Base-by-base conservation (phyloP, 2,329 filamentous ascomycete genomes). In the Cercospora sp. region DNA sequence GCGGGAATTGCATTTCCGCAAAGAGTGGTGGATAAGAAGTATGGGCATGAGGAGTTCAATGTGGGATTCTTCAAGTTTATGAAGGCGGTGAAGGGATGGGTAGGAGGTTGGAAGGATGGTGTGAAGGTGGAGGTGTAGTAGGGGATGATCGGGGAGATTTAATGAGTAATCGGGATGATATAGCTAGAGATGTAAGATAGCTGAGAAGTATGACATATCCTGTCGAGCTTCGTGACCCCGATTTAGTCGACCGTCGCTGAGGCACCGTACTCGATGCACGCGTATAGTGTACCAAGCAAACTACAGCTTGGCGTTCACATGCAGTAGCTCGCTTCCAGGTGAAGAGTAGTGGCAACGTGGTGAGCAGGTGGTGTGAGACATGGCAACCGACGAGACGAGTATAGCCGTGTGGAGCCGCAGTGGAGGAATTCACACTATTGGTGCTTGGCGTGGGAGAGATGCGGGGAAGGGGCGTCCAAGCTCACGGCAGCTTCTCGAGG, bases 1-100 rank as follows among this genome's bases (percentile, higher is more conserved):
- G 87, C 87, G 0, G 88, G 88, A 0, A 90, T 90, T 72, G 88
- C 87, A 0, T 90, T 86, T 72, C 88, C 88, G 0, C 86, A 89
- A 74, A 80, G 82, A 26, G 87, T 89, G 5, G 82, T 83, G 8
- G 88, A 90, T 79, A 87, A 86, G 0, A 88, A 87, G 0, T 78
- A 83, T 48, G 87, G 87, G 0, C 89, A 89, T 75, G 84, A 87
- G 7, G 87, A 89, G 77, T 81, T 84, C 73, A 86, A 86, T 0
- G 88, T 90, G 61, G 88, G 88, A 0, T 84, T 89, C 74, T 88
- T 82, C 74, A 90, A 90, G 78, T 90, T 90, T 71, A 89, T 89
- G 87, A 87, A 83, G 58, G 89, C 85, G 72, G 76, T 88, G 64
- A 85, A 86, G 77, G 82, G 68, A 28, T 73, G 80, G 68, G 86